Evolutionary conservation across 768 basidiomycete species (phyloP).

Genomic region (Serendipita sp.): DNA sequence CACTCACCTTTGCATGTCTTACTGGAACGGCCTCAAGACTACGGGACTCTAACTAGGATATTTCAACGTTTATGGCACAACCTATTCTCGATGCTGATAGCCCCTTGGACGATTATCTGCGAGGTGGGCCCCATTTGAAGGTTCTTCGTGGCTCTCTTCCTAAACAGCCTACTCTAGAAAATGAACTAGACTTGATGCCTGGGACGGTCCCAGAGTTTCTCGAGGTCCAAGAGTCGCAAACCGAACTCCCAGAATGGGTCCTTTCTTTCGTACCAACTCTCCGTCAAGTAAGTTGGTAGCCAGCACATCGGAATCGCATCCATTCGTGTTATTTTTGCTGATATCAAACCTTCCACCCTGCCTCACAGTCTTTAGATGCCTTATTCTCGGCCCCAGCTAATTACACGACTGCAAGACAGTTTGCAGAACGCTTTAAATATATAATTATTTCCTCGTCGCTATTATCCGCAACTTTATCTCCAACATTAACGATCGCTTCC

Average conservation of each 20-base stretch:
- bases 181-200: constrained; percentile 45
- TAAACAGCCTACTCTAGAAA: constrained; percentile 7
- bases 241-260: constrained; percentile 21
- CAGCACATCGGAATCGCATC: constrained; percentile 21
- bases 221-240: constrained; percentile 24
- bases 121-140: constrained; percentile 28
- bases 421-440: constrained; percentile 73
- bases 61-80: constrained; percentile 43
- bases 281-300: constrained; percentile 7
- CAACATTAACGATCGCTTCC: constrained; percentile 19
- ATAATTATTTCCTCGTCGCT: constrained; percentile 65
- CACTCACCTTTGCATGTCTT: not conserved
- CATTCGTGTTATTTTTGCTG: constrained; percentile 23
- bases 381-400: constrained; percentile 6
- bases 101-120: constrained; percentile 55
- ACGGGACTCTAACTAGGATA: not conserved
- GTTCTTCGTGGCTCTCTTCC: constrained; percentile 3
- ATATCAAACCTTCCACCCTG: constrained; percentile 1
- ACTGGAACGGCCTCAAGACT: not conserved
- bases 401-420: constrained; percentile 18
- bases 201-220: constrained; percentile 29
- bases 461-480: constrained; percentile 39
- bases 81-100: constrained; percentile 55
- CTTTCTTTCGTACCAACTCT: constrained; percentile 6
- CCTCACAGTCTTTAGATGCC: constrained; percentile 9